Evolutionary conservation across 2,329 filamentous ascomycete species (phyloP).

Genomic region (Cladosporium sp.): DNA sequence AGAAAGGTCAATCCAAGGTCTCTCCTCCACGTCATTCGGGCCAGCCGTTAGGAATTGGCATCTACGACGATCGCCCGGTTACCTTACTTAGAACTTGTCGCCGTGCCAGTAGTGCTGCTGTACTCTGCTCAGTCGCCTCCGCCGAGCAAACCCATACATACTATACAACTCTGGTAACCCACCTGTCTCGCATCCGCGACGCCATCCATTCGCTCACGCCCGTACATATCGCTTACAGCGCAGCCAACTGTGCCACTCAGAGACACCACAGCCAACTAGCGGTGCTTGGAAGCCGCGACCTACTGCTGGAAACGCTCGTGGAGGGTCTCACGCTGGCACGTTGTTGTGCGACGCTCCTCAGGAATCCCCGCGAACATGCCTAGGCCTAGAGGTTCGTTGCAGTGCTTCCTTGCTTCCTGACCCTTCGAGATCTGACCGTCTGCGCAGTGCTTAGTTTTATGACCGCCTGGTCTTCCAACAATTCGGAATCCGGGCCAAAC

Average conservation of each 20-base stretch:
- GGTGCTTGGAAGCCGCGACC: neutral
- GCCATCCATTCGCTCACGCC: slow-evolving; percentile 1
- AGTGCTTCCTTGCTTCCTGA: slow-evolving; percentile 6
- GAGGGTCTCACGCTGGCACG: slow-evolving; percentile 16
- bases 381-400: slow-evolving; percentile 16
- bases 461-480: slow-evolving; percentile 15
- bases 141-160: neutral
- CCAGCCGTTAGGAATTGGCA: slow-evolving; percentile 2
- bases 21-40: slow-evolving; percentile 10
- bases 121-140: neutral
- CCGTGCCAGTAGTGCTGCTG: neutral
- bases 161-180: neutral
- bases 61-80: slow-evolving; percentile 1
- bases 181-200: neutral
- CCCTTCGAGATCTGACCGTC: slow-evolving; percentile 2
- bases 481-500: slow-evolving; percentile 11
- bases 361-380: slow-evolving; percentile 18
- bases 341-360: slow-evolving; percentile 13
- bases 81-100: neutral
- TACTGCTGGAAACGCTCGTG: neutral
- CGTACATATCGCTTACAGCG: slow-evolving; percentile 5
- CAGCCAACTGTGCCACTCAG: neutral
- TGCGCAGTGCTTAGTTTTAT: slow-evolving; percentile 19
- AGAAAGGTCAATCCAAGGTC: neutral
- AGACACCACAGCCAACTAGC: neutral